Conservation (phyloP, 305 asterid genomes). For the Coffea humblotiana region DNA sequence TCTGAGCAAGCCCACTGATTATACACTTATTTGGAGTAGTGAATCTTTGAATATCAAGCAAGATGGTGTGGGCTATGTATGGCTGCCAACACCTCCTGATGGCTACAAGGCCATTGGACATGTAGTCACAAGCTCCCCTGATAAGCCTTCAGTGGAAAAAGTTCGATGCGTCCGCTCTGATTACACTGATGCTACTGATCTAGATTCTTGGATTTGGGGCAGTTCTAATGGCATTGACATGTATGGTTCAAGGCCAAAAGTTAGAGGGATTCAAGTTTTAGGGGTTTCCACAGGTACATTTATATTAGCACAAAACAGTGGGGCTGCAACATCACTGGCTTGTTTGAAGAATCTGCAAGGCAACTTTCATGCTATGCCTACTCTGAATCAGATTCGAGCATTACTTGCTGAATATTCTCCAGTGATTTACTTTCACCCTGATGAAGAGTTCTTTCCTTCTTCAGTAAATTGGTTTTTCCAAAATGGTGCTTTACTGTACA, state of each 20-base stretch:
- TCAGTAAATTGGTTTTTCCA: slow-evolving; percentile 73
- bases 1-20: slow-evolving; percentile 55
- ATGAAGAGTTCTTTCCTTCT: slow-evolving; percentile 61
- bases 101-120: slow-evolving; percentile 67
- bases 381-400: slow-evolving; percentile 49
- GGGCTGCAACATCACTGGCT: slow-evolving; percentile 26
- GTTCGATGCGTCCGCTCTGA: slow-evolving; percentile 57
- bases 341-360: slow-evolving; percentile 52
- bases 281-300: slow-evolving; percentile 65
- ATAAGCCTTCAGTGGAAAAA: slow-evolving; percentile 55
- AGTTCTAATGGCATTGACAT: slow-evolving; percentile 31
- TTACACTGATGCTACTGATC: slow-evolving; percentile 51
- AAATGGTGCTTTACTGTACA: slow-evolving; percentile 67
- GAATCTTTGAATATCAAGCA: slow-evolving; percentile 47
- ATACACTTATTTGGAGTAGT: slow-evolving; percentile 74
- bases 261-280: slow-evolving; percentile 41
- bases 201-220: slow-evolving; percentile 60
- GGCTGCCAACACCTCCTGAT: slow-evolving; percentile 67
- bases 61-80: slow-evolving; percentile 56
- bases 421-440: slow-evolving; percentile 62
- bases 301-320: slow-evolving; percentile 35
- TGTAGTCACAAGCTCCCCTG: slow-evolving; percentile 51
- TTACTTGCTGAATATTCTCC: slow-evolving; percentile 56
- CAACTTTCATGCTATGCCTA: slow-evolving; percentile 52
- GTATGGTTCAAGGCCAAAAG: slow-evolving; percentile 46